Percentiles rank a stretch among this genome's conserved stretches.
phyloP scores from a whole-genome alignment of 352 stramenopile genomes.

The Globisporangium alternatum region DNA sequence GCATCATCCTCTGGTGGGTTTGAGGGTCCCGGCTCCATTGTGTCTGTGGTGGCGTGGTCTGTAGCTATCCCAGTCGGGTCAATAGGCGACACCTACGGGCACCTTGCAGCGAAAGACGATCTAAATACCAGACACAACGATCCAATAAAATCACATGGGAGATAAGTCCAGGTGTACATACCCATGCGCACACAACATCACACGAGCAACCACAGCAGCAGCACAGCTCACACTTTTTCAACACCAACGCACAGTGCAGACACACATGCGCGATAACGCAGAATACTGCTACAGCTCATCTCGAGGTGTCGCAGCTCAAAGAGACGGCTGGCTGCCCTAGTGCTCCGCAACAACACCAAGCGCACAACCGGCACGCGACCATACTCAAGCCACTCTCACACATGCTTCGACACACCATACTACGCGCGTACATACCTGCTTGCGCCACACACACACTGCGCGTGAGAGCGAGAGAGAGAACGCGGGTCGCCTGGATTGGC shows the following conservation, averaged over 20 bases:
- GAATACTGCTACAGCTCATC: no score
- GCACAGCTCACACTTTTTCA: no score
- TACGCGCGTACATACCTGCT: background rate
- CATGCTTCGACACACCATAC: no score
- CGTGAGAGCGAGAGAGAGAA: background rate
- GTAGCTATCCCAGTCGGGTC: background rate
- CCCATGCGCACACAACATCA: no score
- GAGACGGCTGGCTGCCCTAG: background rate
- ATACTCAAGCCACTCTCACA: no score
- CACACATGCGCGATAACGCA: background rate
- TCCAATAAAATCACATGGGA: no score
- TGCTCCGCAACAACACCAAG: background rate
- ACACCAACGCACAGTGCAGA: no score
- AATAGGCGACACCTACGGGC: background rate
- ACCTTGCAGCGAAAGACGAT: no score
- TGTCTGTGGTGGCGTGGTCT: background rate
- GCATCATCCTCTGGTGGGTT: background rate
- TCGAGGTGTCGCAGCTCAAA: background rate
- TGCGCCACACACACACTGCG: background rate
- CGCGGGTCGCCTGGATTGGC: background rate
- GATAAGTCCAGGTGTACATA: no score
- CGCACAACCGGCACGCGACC: no score
- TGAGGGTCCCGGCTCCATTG: background rate
- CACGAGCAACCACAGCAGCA: no score
- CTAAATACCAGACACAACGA: no score